Base-by-base conservation (phyloP, 177 flowering plant genomes). In the Vitis hybrid region DNA sequence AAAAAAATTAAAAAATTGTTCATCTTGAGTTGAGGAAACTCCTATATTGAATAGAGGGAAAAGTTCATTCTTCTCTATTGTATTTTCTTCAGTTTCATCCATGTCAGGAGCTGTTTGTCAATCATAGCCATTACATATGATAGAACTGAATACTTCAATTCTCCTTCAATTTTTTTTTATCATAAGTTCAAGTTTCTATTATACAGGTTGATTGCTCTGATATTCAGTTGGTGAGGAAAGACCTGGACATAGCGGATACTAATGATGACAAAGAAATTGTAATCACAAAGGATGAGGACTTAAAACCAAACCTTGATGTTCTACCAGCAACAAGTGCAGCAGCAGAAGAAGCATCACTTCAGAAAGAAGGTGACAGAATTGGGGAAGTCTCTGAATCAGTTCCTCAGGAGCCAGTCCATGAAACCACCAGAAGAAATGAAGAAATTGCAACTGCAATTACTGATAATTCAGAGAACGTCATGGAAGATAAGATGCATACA, bases 301-400 rank as follows among this genome's bases (percentile, higher is more conserved):
- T 60, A 62, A 27, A 59, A 54, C 56, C 46, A 68, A 57, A 55
- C 52, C 50, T 51, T 16, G 54, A 52, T 51, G 69, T 21, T 52
- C 62, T 58, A 71, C 57, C 66, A 50, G 60, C 27, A 13, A 60
- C 68, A 57, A 49, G 21, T 32, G 56, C 69, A 60, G 51, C 63
- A 70, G 64, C 72, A 48, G 65, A 76, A 67, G 83, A 72, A 74
- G 66, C 49, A 48, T 19, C 61, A 57, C 27, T 11, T 49, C 69
- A 67, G 54, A 65, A 65, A 65, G 70, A 51, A 72, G 46, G 55
- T 56, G 71, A 56, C 15, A 18, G 57, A 60, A 46, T 54, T 21
- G 69, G 64, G 60, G 66, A 77, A 16, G 19, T 24, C n/a, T 59
- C 70, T 52, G 52, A 61, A n/a, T 19, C 65, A 15, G 40, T 27